Base-by-base conservation (phyloP, 2,329 filamentous ascomycete genomes). In the Fusarium algeriense region DNA sequence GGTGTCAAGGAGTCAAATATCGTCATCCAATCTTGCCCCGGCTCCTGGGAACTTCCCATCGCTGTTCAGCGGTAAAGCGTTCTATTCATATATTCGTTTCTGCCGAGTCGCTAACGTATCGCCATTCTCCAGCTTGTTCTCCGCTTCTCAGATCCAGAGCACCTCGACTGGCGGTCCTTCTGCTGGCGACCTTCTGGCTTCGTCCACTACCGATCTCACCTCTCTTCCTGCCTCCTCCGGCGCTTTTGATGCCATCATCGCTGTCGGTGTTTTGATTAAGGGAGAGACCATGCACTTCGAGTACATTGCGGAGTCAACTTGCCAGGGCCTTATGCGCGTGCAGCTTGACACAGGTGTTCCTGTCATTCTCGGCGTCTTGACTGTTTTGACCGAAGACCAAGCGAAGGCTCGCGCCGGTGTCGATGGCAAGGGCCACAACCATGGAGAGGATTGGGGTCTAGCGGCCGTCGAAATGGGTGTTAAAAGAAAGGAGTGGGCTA, bases 231-330 rank as follows among this genome's bases (percentile, higher is more conserved):
- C 75, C 26, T 66, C 74, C n/a, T 83, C 87, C 63, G 83, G 85
- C 60, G 89, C 94, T 23, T 98, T 98, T 77, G 95, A 98, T 79
- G 96, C 96, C 69, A 90, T 99, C 71, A 95, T 99, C 73, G 94
- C 96, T 57, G 93, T 99, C 74, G 96, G 96, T 60, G 95, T 97
- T 61, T 89, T 99, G 67, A 98, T 99, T 85, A 99, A 99, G 86
- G 96, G 96, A 80, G 93, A 97, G 83, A 98, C 96, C 10, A 98
- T 98, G 94, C 96, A 99, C 84, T 99, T 99, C 78, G 96, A 99
- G 84, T 98, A 99, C 84, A 99, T 99, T 77, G 89, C 95, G 44
- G 96, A 98, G 72, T 90, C 93, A 43, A 94, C 97, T 10, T 94
- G 91, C 63, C 93, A 97, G 69, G 96, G 94, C 10, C 87, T 99